Evolutionary conservation across 768 basidiomycete genomes (phyloP), one percentile per base, ranked within the genome.

Genomic region (Naganishia randhawae): DNA sequence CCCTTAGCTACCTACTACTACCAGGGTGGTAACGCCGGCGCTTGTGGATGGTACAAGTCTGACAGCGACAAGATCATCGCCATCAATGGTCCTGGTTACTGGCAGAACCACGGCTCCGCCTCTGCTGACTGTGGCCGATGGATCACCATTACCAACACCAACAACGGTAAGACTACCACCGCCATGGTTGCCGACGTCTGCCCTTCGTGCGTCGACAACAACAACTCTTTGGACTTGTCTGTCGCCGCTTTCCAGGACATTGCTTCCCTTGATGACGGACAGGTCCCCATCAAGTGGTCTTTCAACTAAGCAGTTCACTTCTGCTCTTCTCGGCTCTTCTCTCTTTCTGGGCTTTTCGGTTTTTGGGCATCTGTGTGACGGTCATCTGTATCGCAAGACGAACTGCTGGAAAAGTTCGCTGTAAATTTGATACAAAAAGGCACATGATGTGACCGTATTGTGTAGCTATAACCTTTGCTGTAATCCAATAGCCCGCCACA

Each of bases 171-270:
- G 78, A 76, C 78, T n/a, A 84, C 89, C 67, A 82, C 78, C 3
- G 91, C 87, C 51, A 84, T 82, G 29, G 83, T 96, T 71, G 89
- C 85, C 48, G 91, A 92, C 72, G 87, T 84, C 41, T 96, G 92
- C 83, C 91, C 91, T 29, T 88, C 87, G 22, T 95, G 91, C 81
- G 61, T 74, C 64, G 86, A 85, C 73, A 37, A 17, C 22, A 41
- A 39, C 32, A 84, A 88, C 78, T 89, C 87, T 17, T 86, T 96
- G 75, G 81, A 82, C 57, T 77, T 81, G 68, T 81, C 81, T 31
- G 73, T 57, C 63, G 86, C 74, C 64, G 88, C 89, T 51, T 93
- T 94, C 85, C 33, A 80, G 29, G 72, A 77, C 17, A 84, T 94
- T 67, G 85, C 85, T 52, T 65, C 78, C 53, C 74, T 82, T 50